These are phyloP conservation scores for Mycena pura DNA, from an alignment of 768 basidiomycete genomes.

Conservation along the genomic window DNA sequence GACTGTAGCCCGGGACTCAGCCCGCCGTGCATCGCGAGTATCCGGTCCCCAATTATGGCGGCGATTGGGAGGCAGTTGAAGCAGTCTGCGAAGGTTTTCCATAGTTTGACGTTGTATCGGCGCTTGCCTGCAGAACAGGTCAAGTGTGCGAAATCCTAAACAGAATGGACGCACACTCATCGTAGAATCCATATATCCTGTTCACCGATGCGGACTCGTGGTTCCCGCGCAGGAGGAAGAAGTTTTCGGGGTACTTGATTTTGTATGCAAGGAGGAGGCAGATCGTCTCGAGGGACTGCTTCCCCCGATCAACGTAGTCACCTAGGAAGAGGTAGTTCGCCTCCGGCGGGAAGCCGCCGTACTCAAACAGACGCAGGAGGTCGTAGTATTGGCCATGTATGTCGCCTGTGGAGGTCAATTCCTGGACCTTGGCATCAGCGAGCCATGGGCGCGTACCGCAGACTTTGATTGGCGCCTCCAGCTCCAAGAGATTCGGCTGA, in stretches of 20 bases:
- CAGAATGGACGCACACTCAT: slow-evolving; percentile 81
- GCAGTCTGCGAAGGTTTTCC: slow-evolving; percentile 99
- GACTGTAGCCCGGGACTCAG: slow-evolving; percentile 96
- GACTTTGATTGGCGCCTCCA: slow-evolving; percentile 99
- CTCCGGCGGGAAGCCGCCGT: slow-evolving; percentile 99
- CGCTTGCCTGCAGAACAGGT: slow-evolving; percentile 80
- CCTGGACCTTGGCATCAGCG: background rate
- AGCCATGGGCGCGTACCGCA: slow-evolving; percentile 70
- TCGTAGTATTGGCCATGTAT: slow-evolving; percentile 99
- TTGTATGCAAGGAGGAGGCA: slow-evolving; percentile 99
- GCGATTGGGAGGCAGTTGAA: slow-evolving; percentile 99
- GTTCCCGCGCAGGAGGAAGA: slow-evolving; percentile 98
- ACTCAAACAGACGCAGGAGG: slow-evolving; percentile 95
- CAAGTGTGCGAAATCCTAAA: background rate
- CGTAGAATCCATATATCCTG: slow-evolving; percentile 99
- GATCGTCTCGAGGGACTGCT: slow-evolving; percentile 99
- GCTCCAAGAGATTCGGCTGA: slow-evolving; percentile 95
- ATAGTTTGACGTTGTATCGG: slow-evolving; percentile 99
- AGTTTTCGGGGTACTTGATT: slow-evolving; percentile 99
- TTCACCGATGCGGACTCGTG: slow-evolving; percentile 99
- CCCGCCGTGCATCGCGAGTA: slow-evolving; percentile 99
- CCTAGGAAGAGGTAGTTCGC: slow-evolving; percentile 99
- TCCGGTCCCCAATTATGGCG: slow-evolving; percentile 99
- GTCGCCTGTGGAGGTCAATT: slow-evolving; percentile 65
- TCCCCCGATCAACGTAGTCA: slow-evolving; percentile 99